Conservation (phyloP, 495 filamentous ascomycete species). For the Cudoniella acicularis region DNA sequence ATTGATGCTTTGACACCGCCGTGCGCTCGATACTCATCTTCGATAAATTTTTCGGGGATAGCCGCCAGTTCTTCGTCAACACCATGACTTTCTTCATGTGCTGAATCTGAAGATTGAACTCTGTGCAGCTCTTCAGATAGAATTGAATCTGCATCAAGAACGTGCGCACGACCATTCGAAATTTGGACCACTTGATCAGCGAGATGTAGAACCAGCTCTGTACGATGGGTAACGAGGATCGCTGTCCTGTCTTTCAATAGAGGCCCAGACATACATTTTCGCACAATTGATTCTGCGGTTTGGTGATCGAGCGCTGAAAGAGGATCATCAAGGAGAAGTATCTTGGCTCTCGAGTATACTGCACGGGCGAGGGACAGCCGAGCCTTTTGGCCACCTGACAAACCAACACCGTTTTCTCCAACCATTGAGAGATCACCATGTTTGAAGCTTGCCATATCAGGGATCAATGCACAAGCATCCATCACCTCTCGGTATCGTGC, state of each 20-base stretch:
- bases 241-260: slow-evolving; percentile 59
- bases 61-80: slow-evolving; percentile 49
- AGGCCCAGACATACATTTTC: slow-evolving; percentile 61
- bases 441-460: slow-evolving; percentile 54
- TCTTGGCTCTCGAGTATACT: slow-evolving; percentile 29
- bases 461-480: slow-evolving; percentile 52
- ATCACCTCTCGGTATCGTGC: slow-evolving; percentile 54
- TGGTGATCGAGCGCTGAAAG: slow-evolving; percentile 52
- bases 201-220: slow-evolving; percentile 59
- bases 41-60: slow-evolving; percentile 71
- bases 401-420: slow-evolving; percentile 59
- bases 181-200: slow-evolving; percentile 70
- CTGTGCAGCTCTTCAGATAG: slow-evolving; percentile 21
- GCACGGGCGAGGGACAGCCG: slow-evolving; percentile 37
- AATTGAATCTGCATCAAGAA: slow-evolving; percentile 38
- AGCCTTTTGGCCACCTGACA: slow-evolving; percentile 67
- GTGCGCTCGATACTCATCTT: slow-evolving; percentile 72
- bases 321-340: slow-evolving; percentile 37
- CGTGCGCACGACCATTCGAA: slow-evolving; percentile 45
- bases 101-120: slow-evolving; percentile 27
- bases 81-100: slow-evolving; percentile 32
- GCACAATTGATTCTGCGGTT: slow-evolving; percentile 69
- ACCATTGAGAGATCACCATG: slow-evolving; percentile 55
- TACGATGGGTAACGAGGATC: slow-evolving; percentile 77
- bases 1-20: slow-evolving; percentile 70